Evolutionary conservation across 2,329 filamentous ascomycete genomes (phyloP).

Genomic region (Conoideocrella luteorostrata): DNA sequence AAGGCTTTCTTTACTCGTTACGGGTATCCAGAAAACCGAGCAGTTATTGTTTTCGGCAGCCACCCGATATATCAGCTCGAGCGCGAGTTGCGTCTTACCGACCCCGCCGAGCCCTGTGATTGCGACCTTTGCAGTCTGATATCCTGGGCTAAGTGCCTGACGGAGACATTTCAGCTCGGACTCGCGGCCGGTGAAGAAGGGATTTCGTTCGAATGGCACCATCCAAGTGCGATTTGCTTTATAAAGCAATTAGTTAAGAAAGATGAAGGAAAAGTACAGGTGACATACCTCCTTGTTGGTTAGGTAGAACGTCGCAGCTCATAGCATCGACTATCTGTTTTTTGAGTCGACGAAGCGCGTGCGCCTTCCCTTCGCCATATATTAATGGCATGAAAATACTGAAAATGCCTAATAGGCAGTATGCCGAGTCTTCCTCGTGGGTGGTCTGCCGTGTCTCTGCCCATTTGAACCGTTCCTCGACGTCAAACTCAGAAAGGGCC

Average conservation of each 20-base stretch:
- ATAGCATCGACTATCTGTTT: background rate
- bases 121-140: conserved; percentile 13
- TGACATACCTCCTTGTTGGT: no score
- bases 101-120: conserved; percentile 25
- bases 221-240: no score
- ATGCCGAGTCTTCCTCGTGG: conserved; percentile 12
- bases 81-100: no score
- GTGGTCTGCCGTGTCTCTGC: conserved; percentile 11
- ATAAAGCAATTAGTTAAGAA: no score
- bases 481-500: conserved; percentile 9
- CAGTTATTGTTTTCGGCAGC: no score
- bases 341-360: background rate
- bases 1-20: conserved; percentile 27
- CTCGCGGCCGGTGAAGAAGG: no score
- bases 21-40: conserved; percentile 38
- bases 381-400: conserved; percentile 12
- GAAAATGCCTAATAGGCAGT: conserved; percentile 15
- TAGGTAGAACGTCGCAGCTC: no score
- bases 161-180: conserved; percentile 5
- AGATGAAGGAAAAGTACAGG: conserved; percentile 8
- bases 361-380: conserved; percentile 12
- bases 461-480: conserved; percentile 15
- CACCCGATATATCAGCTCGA: no score
- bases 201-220: no score
- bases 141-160: conserved; percentile 10